phyloP scores from a whole-genome alignment of 148 eudicot species.

The Camellia sinensis region DNA sequence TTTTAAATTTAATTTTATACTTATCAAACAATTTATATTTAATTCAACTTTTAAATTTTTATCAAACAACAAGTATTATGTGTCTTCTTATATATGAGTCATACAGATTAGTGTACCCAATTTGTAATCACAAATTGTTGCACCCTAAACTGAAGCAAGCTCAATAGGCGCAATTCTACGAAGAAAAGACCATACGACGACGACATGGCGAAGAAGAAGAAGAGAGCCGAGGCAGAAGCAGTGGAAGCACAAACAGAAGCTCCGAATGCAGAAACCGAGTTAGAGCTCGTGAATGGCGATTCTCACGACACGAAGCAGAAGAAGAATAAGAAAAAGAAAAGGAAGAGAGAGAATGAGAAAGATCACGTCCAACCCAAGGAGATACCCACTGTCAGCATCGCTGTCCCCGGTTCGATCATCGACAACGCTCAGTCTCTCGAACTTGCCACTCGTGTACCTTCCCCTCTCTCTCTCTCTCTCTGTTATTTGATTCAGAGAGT shows the following conservation, averaged over 20 bases:
- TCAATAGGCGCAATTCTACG: neutral
- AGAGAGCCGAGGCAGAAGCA: conserved; percentile 23
- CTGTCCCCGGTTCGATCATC: conserved; percentile 78
- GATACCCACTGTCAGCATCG: conserved; percentile 63
- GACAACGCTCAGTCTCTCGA: conserved; percentile 88
- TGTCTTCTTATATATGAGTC: no score
- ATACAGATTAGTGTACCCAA: no score
- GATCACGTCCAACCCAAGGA: conserved; percentile 17
- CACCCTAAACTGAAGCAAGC: no score
- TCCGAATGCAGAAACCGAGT: neutral
- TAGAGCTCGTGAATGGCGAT: conserved; percentile 31
- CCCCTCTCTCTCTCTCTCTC: neutral
- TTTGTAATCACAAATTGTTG: no score
- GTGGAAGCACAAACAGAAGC: conserved; percentile 8
- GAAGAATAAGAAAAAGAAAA: conserved; percentile 32
- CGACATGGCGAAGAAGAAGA: conserved; percentile 38
- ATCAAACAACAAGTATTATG: no score
- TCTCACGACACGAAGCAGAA: conserved; percentile 28
- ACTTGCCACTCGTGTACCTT: conserved; percentile 85
- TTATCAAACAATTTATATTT: no score
- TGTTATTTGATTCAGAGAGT: neutral
- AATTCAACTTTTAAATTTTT: no score
- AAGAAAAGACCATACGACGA: neutral
- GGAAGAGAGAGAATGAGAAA: conserved; percentile 5
- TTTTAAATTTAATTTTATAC: no score